Evolutionary conservation across 2,329 filamentous ascomycete species (phyloP).

Genomic region (Fusarium subtropicale): DNA sequence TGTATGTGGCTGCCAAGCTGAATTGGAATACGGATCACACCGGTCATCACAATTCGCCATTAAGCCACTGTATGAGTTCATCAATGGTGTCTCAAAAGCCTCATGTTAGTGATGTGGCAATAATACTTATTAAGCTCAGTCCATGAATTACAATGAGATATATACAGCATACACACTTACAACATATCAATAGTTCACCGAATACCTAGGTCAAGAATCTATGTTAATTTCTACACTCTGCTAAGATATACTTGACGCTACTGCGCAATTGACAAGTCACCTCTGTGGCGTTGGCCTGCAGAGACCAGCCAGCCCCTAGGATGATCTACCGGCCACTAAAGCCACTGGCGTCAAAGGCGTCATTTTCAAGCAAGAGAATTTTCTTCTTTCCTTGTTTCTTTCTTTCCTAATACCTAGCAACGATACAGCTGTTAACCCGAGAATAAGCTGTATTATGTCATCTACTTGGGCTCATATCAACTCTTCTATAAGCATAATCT

Average conservation of each 20-base stretch:
- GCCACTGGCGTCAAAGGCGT: conserved; percentile 8
- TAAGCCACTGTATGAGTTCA: conserved; percentile 23
- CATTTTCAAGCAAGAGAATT: not conserved
- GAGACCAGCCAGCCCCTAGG: not conserved
- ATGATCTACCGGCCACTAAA: conserved; percentile 14
- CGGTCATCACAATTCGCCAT: conserved; percentile 8
- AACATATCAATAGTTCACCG: not conserved
- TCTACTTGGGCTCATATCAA: not conserved
- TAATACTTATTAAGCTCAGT: not conserved
- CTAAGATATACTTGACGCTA: not conserved
- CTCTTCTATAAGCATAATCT: not conserved
- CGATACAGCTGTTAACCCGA: not conserved
- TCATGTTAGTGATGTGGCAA: not conserved
- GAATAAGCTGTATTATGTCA: not conserved
- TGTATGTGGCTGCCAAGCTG: conserved; percentile 6
- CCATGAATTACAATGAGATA: not conserved
- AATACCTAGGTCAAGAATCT: not conserved
- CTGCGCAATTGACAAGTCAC: conserved; percentile 8
- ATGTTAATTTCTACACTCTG: not conserved
- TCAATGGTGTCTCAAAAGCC: not conserved
- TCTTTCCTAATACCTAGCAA: too few relatives aligned
- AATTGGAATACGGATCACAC: conserved; percentile 10
- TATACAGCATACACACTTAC: not conserved
- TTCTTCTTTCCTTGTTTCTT: not conserved
- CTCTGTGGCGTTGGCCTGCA: conserved; percentile 27